Base-by-base conservation (phyloP, 176 grass and related monocot species). In the Tillandsia leiboldiana region DNA sequence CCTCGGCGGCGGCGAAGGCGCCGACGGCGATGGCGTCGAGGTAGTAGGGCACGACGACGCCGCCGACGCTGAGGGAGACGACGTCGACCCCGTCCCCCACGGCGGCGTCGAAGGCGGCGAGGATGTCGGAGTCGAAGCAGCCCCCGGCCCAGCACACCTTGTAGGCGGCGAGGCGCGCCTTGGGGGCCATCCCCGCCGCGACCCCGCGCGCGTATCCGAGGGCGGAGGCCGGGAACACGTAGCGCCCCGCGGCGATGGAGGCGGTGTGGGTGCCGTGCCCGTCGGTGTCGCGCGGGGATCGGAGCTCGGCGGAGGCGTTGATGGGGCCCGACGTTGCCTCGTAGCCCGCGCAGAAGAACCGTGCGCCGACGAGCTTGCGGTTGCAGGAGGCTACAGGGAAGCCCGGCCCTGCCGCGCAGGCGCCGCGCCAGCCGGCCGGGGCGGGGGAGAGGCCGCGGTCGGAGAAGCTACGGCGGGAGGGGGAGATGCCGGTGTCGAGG, bases 101-200 rank as follows among this genome's bases (percentile, higher is more conserved):
- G 12, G 89, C 93, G 28, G 93, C 84, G 9, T 92, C 93, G 71
- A 96, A 96, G 2, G 93, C 93, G 1, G 89, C 93, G 52, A 96
- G 93, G 77, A 96, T 96, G 71, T 96, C 93, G 5, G 93, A 96
- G 59, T 96, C 93, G 77, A 96, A 96, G 83, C 89, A 92, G 1
- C 89, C 89, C 8, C 83, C 83, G 0, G 7, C 70, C 93, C 93
- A 96, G 76, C 93, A 96, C 12, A 96, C 93, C 76, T 96, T 96
- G 81, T 96, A 96, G 6, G 89, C 89, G 0, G 93, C 86, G 63
- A 96, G 67, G 23, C 89, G 86, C 24, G 93, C 93, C 78, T 96
- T 96, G 51, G 93, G 93, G n/a, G 89, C 89, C 93, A 96, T 96
- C 13, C 93, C 93, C 1, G 93, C 87, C 0, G 93, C 93, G 1